Percentiles rank a stretch among this genome's conserved stretches.
phyloP scores from a whole-genome alignment of 2,329 filamentous ascomycete species.

The Penicillium concentricum region DNA sequence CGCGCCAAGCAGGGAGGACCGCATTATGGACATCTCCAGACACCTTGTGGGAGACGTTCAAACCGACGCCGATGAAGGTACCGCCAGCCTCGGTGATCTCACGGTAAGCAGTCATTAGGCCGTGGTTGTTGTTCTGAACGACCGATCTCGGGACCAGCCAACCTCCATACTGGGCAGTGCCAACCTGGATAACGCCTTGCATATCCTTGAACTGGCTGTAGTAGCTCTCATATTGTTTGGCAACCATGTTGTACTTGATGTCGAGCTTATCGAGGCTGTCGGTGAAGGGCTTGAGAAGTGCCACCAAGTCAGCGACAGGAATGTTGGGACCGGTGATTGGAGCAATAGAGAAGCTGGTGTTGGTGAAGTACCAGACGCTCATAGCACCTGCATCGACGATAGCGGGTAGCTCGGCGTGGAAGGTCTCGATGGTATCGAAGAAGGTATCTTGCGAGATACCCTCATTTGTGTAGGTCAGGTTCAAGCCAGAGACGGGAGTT shows the following conservation, averaged over 20 bases:
- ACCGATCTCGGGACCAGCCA: conserved; percentile 39
- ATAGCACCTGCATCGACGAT: conserved; percentile 53
- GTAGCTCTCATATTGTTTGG: conserved; percentile 33
- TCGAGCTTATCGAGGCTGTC: conserved; percentile 38
- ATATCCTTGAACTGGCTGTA: conserved; percentile 33
- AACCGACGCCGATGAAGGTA: conserved; percentile 37
- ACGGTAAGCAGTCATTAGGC: conserved; percentile 33
- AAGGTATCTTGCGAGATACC: conserved; percentile 45
- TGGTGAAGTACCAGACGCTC: conserved; percentile 53
- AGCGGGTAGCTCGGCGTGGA: conserved; percentile 48
- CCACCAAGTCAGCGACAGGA: conserved; percentile 42
- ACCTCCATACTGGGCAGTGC: conserved; percentile 40
- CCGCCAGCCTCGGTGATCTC: conserved; percentile 36
- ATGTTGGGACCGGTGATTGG: conserved; percentile 52
- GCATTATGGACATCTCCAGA: conserved; percentile 44
- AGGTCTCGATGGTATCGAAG: conserved; percentile 51
- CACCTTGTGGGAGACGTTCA: conserved; percentile 40
- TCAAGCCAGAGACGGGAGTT: conserved; percentile 44
- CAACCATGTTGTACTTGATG: conserved; percentile 33
- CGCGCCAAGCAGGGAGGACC: conserved; percentile 45
- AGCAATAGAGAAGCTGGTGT: conserved; percentile 49
- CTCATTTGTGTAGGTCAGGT: conserved; percentile 42
- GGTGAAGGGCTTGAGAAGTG: conserved; percentile 49
- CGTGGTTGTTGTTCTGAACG: conserved; percentile 31
- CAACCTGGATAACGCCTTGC: conserved; percentile 32